Conservation (phyloP, 441 rosid species). For the Syzygium malaccense region DNA sequence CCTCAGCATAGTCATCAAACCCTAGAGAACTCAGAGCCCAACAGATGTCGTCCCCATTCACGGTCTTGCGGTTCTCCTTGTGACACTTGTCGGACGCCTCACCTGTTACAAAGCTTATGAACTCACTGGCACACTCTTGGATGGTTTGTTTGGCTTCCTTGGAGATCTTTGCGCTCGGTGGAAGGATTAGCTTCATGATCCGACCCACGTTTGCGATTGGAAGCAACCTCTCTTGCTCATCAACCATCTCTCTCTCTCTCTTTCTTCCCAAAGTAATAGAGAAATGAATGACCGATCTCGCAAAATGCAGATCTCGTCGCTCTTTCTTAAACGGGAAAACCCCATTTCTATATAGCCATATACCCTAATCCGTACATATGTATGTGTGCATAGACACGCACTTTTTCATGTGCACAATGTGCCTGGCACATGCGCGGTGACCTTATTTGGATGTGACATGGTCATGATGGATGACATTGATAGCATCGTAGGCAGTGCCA, state of each 20-base stretch:
- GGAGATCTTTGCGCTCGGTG: slow-evolving; percentile 76
- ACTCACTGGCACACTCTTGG: slow-evolving; percentile 95
- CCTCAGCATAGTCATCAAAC: slow-evolving; percentile 67
- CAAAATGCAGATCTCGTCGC: background rate
- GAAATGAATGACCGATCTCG: background rate
- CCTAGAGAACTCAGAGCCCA: slow-evolving; percentile 84
- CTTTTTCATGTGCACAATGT: background rate
- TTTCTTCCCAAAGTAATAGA: background rate
- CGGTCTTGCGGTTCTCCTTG: slow-evolving; percentile 86
- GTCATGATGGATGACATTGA: background rate
- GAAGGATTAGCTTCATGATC: slow-evolving; percentile 75
- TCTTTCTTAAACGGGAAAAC: slow-evolving; percentile 3
- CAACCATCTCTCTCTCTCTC: slow-evolving; percentile 24
- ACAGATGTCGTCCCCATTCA: slow-evolving; percentile 89
- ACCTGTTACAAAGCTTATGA: slow-evolving; percentile 78
- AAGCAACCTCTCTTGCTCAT: slow-evolving; percentile 54
- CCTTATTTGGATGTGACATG: background rate
- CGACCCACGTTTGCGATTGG: slow-evolving; percentile 88
- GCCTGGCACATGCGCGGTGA: background rate
- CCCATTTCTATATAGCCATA: background rate
- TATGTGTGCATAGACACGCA: background rate
- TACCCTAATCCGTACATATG: slow-evolving; percentile 1
- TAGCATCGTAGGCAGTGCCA: background rate
- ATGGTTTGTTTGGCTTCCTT: slow-evolving; percentile 81
- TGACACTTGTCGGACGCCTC: slow-evolving; percentile 97